Evolutionary conservation across 2,329 filamentous ascomycete species (phyloP).

Genomic region (Diaporthe sp.): DNA sequence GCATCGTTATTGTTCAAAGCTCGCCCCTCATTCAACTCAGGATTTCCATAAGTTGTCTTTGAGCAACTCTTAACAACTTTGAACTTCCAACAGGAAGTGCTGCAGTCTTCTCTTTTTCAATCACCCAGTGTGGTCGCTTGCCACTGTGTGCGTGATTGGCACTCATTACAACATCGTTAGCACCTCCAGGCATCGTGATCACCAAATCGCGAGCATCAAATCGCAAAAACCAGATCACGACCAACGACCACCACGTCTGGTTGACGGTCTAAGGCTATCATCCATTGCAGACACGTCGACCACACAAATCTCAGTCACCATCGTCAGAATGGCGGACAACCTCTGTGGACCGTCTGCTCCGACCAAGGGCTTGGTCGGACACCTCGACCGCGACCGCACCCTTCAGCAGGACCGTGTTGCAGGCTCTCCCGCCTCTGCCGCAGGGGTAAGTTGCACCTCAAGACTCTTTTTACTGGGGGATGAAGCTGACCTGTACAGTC

Average conservation of each 20-base stretch:
- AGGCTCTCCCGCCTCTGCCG: slow-evolving; percentile 41
- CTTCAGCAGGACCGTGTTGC: slow-evolving; percentile 79
- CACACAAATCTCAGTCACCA: slow-evolving; percentile 14
- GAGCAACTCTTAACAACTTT: slow-evolving; percentile 9
- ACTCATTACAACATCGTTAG: not conserved
- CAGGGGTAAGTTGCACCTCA: slow-evolving; percentile 43
- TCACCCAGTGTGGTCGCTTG: not conserved
- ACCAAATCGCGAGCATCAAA: not conserved
- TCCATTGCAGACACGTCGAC: slow-evolving; percentile 1
- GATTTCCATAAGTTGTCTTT: not conserved
- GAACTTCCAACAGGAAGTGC: not conserved
- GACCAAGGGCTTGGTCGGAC: slow-evolving; percentile 80
- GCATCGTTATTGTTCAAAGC: not conserved
- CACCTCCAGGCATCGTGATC: not conserved
- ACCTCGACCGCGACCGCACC: slow-evolving; percentile 76
- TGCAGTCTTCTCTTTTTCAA: not conserved
- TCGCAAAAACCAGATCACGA: not conserved
- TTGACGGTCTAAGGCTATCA: not conserved
- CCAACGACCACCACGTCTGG: not conserved
- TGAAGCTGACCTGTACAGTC: slow-evolving; percentile 9
- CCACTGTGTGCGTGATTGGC: not conserved
- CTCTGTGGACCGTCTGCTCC: slow-evolving; percentile 82
- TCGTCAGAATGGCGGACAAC: slow-evolving; percentile 54
- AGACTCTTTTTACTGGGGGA: not conserved
- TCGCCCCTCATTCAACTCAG: not conserved